A percentile compares a stretch with the other conserved stretches of the same genome.
Evolutionary conservation across 257 asterid species (phyloP).

Genomic region (Nicotiana otophora): DNA sequence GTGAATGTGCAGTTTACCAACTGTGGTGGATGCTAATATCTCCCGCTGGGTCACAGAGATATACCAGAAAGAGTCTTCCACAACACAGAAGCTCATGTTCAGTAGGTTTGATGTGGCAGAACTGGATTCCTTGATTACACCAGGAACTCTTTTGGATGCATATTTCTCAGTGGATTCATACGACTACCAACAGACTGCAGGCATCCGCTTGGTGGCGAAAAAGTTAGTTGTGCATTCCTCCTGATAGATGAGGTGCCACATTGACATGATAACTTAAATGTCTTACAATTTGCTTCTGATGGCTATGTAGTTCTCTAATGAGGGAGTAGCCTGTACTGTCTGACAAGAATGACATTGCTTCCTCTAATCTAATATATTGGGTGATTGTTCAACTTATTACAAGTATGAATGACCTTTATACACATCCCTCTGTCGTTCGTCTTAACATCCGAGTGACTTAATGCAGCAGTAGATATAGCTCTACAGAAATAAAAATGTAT

Average conservation of each 20-base stretch:
- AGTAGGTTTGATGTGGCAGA: conserved; percentile 48
- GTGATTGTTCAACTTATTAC: neutral
- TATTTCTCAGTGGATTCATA: conserved; percentile 64
- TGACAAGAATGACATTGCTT: neutral
- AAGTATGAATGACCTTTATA: neutral
- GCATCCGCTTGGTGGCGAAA: conserved; percentile 73
- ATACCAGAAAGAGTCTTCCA: conserved; percentile 46
- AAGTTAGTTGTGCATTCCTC: conserved; percentile 50
- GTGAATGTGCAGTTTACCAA: conserved; percentile 53
- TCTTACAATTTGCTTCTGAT: neutral
- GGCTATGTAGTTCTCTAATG: neutral
- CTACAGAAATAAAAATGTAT: neutral
- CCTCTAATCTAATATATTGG: neutral
- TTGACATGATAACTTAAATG: neutral
- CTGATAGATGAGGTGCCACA: conserved; percentile 12
- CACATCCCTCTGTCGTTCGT: neutral
- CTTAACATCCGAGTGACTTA: neutral
- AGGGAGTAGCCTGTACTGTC: neutral
- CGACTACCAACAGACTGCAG: conserved; percentile 76
- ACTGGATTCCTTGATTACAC: conserved; percentile 45
- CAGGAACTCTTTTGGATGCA: conserved; percentile 62
- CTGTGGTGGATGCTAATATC: conserved; percentile 45
- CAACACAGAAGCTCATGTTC: conserved; percentile 48
- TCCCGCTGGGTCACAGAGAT: conserved; percentile 64
- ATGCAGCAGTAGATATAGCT: neutral